Evolutionary conservation across 139 green algal genomes (phyloP).

Genomic region (Chlamydomonas sphaeroides): DNA sequence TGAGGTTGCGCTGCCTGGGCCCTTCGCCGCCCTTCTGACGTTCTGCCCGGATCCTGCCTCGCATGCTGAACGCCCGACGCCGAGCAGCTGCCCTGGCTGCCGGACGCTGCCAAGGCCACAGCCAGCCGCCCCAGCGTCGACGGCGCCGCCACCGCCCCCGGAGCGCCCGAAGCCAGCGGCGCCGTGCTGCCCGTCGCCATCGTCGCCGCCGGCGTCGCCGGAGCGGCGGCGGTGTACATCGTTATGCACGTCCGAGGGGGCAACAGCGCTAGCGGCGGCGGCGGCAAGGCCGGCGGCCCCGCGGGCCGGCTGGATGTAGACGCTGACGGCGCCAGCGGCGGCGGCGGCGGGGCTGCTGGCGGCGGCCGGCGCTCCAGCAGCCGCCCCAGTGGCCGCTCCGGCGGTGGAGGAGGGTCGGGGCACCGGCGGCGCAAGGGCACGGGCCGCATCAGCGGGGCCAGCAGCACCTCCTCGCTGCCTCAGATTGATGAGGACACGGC

Average conservation of each 20-base stretch:
- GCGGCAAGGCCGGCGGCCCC: background rate
- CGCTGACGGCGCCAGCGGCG: background rate
- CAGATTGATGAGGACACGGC: background rate
- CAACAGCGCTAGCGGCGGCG: background rate
- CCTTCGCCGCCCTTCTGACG: no score
- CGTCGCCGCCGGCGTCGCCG: background rate
- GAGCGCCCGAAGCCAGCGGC: background rate
- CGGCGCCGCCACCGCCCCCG: background rate
- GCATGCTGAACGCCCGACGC: no score
- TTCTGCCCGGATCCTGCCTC: no score
- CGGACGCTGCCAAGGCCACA: background rate
- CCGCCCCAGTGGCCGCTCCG: background rate
- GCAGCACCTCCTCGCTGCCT: background rate
- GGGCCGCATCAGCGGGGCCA: background rate
- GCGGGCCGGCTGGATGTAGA: background rate
- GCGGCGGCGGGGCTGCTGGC: background rate
- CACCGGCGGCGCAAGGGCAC: background rate
- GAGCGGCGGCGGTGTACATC: conserved; percentile 15
- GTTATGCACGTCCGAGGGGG: conserved; percentile 19
- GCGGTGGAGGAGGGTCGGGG: background rate
- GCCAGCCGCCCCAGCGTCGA: background rate
- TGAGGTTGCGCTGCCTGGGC: no score
- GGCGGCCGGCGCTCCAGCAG: background rate
- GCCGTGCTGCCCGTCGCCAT: background rate
- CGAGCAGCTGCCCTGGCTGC: conserved; percentile 5